Evolutionary conservation across 2,329 filamentous ascomycete species (phyloP).

Genomic region (Calonectria fujianensis): DNA sequence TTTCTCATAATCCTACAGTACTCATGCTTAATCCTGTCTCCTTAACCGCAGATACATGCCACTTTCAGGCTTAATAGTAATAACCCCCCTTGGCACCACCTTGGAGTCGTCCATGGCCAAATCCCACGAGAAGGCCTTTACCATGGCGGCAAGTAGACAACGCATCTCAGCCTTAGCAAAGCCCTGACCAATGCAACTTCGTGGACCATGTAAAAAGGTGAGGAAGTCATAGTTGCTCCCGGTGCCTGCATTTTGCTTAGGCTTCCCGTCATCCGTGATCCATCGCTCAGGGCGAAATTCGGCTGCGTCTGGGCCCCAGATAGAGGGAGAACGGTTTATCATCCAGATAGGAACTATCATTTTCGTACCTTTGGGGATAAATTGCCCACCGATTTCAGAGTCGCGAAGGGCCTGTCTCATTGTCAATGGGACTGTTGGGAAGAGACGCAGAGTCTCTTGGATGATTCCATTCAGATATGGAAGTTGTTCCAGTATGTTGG

Average conservation of each 20-base stretch:
- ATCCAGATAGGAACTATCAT: constrained; percentile 76
- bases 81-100: constrained; percentile 76
- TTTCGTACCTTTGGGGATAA: constrained; percentile 78
- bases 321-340: constrained; percentile 76
- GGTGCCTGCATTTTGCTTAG: constrained; percentile 79
- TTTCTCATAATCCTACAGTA: background rate
- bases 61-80: constrained; percentile 80
- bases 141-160: constrained; percentile 80
- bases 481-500: constrained; percentile 75
- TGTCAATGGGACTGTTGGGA: constrained; percentile 80
- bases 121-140: constrained; percentile 77
- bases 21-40: background rate
- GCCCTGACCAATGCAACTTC: constrained; percentile 86
- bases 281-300: constrained; percentile 83
- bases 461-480: constrained; percentile 82
- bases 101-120: constrained; percentile 75
- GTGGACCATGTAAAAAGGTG: constrained; percentile 88
- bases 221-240: constrained; percentile 82
- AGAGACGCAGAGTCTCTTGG: constrained; percentile 80
- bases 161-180: constrained; percentile 86
- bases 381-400: constrained; percentile 74
- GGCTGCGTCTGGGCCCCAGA: constrained; percentile 81
- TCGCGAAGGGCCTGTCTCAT: constrained; percentile 75
- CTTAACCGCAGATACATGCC: constrained; percentile 76
- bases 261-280: constrained; percentile 71